Conservation (phyloP, 2,329 filamentous ascomycete species). For the Coniella vitis region DNA sequence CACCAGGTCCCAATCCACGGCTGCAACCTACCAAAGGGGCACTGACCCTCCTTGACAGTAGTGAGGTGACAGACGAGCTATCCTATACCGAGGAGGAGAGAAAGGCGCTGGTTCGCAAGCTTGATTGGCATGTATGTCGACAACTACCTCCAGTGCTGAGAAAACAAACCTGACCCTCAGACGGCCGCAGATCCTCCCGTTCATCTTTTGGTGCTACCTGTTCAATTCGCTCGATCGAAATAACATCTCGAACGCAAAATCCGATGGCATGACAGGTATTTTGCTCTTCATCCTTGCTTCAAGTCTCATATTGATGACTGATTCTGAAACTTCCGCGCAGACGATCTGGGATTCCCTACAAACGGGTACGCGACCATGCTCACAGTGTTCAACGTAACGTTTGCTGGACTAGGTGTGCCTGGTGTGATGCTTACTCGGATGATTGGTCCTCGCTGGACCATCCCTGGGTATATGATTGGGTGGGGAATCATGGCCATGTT, state of each 20-base stretch:
- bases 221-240: constrained; percentile 2
- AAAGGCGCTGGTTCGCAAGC: neutral
- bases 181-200: neutral
- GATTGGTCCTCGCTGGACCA: neutral
- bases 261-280: neutral
- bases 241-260: constrained; percentile 1
- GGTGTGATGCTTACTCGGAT: constrained; percentile 1
- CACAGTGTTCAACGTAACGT: neutral
- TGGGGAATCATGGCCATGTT: constrained; percentile 1
- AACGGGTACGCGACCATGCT: neutral
- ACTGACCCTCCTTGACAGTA: neutral
- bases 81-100: neutral
- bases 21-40: neutral
- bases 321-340: neutral
- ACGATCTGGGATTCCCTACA: neutral
- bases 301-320: too few species aligned
- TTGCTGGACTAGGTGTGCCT: neutral
- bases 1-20: neutral
- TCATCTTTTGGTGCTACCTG: constrained; percentile 1
- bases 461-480: constrained; percentile 1
- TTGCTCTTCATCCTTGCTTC: neutral
- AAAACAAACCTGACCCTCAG: too few species aligned
- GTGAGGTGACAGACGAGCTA: neutral
- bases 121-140: neutral
- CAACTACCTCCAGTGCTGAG: too few species aligned